Percentiles rank a stretch among this genome's conserved stretches.
Conservation (phyloP, 176 grass and related monocot species). For the Panicum miliaceum region DNA sequence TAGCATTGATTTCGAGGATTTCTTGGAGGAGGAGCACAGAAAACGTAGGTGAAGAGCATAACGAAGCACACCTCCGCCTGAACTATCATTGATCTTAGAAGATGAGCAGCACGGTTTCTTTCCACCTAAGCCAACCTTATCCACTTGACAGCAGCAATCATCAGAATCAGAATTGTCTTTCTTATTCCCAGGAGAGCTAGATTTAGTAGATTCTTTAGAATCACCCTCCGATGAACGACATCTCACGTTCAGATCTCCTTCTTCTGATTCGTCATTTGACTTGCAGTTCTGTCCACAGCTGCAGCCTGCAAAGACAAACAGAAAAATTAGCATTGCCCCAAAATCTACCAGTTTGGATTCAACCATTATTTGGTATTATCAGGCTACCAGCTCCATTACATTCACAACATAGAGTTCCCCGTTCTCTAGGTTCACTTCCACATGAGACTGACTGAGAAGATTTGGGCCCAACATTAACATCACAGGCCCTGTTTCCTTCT, state of each 20-base stretch:
- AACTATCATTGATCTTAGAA: conserved; percentile 71
- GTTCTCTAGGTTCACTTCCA: conserved; percentile 52
- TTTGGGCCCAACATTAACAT: conserved; percentile 48
- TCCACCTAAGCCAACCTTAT: conserved; percentile 21
- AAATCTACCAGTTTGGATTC: conserved; percentile 20
- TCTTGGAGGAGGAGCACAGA: conserved; percentile 65
- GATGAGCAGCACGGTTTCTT: conserved; percentile 53
- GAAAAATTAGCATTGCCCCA: background rate
- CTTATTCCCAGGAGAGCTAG: conserved; percentile 40
- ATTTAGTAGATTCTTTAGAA: conserved; percentile 47
- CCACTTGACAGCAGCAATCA: conserved; percentile 49
- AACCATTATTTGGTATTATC: conserved; percentile 19
- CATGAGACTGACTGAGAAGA: conserved; percentile 45
- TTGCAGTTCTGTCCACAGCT: background rate
- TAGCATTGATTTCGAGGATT: conserved; percentile 72
- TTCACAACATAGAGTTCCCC: conserved; percentile 38
- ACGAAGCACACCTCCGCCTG: conserved; percentile 65
- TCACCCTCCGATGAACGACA: conserved; percentile 29
- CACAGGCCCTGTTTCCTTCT: conserved; percentile 54
- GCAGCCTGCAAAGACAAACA: conserved; percentile 50
- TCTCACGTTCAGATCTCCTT: conserved; percentile 22
- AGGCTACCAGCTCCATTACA: conserved; percentile 58
- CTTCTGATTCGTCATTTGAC: conserved; percentile 48
- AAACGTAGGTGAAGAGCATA: conserved; percentile 95
- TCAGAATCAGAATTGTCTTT: conserved; percentile 46